These are phyloP conservation scores for Petasospora fabianii DNA, from an alignment of 1,139 yeast genomes.

Conservation along the genomic window DNA sequence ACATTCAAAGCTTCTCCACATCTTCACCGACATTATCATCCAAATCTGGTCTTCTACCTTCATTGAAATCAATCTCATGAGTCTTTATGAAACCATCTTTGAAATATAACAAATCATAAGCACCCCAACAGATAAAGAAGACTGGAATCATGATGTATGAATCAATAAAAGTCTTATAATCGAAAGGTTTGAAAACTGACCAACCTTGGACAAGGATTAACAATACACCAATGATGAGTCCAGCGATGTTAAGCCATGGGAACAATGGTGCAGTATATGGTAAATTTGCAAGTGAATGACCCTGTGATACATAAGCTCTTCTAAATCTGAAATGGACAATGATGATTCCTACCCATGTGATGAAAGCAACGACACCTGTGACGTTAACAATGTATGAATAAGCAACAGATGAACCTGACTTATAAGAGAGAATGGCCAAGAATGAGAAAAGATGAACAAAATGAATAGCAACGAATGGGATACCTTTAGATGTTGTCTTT, in stretches of 20 bases:
- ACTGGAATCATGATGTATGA: conserved; percentile 26
- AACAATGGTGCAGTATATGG: conserved; percentile 63
- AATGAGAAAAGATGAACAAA: conserved; percentile 57
- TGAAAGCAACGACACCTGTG: conserved; percentile 60
- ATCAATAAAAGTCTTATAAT: conserved; percentile 27
- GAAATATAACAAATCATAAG: conserved; percentile 24
- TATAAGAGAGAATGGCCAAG: conserved; percentile 62
- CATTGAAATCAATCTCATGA: conserved; percentile 23
- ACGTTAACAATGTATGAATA: conserved; percentile 78
- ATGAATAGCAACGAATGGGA: conserved; percentile 58
- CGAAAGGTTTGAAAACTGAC: conserved; percentile 27
- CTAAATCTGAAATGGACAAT: conserved; percentile 62
- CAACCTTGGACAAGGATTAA: conserved; percentile 27
- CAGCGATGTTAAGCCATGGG: conserved; percentile 45
- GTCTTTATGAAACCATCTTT: conserved; percentile 22
- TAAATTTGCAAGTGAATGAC: conserved; percentile 55
- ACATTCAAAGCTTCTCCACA: too few relatives aligned
- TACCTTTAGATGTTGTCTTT: conserved; percentile 57
- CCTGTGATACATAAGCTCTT: conserved; percentile 51
- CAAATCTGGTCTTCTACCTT: conserved; percentile 24
- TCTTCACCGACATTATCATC: conserved; percentile 5
- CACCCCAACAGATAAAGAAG: conserved; percentile 23
- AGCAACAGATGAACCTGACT: conserved; percentile 58
- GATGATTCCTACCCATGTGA: conserved; percentile 67
- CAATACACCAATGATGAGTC: conserved; percentile 17